Evolutionary conservation across 306 rosid genomes (phyloP), one percentile per base, ranked within the genome.

Genomic region (Cicer judaicum): DNA sequence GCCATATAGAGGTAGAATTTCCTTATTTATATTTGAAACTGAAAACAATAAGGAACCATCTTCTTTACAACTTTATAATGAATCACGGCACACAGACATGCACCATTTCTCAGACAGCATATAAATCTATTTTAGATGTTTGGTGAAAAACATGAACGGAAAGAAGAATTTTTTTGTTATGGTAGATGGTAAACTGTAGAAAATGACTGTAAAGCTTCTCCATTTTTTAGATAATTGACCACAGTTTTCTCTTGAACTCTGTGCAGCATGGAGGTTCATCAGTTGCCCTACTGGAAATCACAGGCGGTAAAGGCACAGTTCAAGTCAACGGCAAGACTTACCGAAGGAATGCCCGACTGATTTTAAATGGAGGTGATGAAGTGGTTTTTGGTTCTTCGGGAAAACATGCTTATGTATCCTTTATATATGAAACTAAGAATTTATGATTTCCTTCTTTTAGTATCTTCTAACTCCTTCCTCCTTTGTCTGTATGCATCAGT

Each of bases 351-450:
- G 76, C 91, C 46, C 66, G 84, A 10, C 68, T 88, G 21, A 80
- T 77, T 71, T 80, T 93, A 60, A 89, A 47, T 42, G 97, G 91
- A 79, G 98, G 98, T 2, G 98, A 93, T 70, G 98, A 93, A 85
- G 87, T 91, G 69, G 90, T 91, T 69, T 93, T 93, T 68, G 79
- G 87, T 73, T 69, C 86, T 46, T 76, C 87, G n/a, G 90, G 89
- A 78, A 93, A 80, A 70, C 90, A 91, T 83, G 87, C 93, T 71
- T 93, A 93, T 72, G 98, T 93, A 93, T 93, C 98, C 97, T 93
- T 82, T 65, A 10, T 39, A 50, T 8, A 52, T 61, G 66, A 15
- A 78, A 36, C 12, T 11, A 76, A 55, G 77, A 52, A 53, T 67
- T 63, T 63, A 67, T 74, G 5, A 9, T 10, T 73, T 66, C 50